Percentiles rank a stretch among this genome's conserved stretches.
Evolutionary conservation across 495 filamentous ascomycete genomes (phyloP).

Genomic region (Gamarada debralockiae): DNA sequence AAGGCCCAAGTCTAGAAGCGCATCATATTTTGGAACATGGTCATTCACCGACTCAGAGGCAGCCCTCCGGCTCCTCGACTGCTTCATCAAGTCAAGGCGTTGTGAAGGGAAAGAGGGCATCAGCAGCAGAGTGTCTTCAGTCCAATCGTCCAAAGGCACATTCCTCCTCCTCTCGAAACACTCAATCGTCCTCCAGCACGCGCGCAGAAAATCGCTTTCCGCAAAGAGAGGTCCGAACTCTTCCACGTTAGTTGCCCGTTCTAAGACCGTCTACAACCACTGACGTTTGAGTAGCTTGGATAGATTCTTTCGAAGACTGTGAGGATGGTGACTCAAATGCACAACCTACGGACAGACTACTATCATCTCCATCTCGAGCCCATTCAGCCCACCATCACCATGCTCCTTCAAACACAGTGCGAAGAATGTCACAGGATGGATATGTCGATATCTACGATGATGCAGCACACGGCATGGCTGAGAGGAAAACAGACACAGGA

Average conservation of each 20-base stretch:
- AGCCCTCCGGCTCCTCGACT: conserved; percentile 11
- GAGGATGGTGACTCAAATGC: conserved; percentile 4
- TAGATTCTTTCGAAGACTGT: conserved; percentile 43
- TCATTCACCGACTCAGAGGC: not conserved
- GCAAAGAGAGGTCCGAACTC: conserved; percentile 29
- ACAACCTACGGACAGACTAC: conserved; percentile 32
- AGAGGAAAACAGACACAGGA: conserved; percentile 21
- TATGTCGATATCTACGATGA: conserved; percentile 38
- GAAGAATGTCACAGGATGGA: conserved; percentile 50
- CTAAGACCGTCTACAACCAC: not conserved
- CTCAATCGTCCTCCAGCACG: conserved; percentile 13
- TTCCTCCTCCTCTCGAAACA: conserved; percentile 18
- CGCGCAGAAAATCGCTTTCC: conserved; percentile 23
- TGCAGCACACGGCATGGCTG: not conserved
- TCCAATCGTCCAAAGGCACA: conserved; percentile 9
- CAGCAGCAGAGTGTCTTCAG: not conserved
- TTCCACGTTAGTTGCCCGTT: conserved; percentile 34
- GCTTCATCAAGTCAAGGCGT: conserved; percentile 7
- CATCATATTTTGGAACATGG: conserved; percentile 18
- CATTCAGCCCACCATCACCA: conserved; percentile 59
- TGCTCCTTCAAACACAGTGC: conserved; percentile 40
- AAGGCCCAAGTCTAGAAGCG: conserved; percentile 6
- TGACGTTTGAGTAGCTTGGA: conserved; percentile 45
- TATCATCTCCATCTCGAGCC: conserved; percentile 42
- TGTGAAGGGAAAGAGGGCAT: conserved; percentile 9